Evolutionary conservation across 1,284 basidiomycete genomes (phyloP), one percentile per base, ranked within the genome.

Genomic region (Tilletiopsis washingtonensis): DNA sequence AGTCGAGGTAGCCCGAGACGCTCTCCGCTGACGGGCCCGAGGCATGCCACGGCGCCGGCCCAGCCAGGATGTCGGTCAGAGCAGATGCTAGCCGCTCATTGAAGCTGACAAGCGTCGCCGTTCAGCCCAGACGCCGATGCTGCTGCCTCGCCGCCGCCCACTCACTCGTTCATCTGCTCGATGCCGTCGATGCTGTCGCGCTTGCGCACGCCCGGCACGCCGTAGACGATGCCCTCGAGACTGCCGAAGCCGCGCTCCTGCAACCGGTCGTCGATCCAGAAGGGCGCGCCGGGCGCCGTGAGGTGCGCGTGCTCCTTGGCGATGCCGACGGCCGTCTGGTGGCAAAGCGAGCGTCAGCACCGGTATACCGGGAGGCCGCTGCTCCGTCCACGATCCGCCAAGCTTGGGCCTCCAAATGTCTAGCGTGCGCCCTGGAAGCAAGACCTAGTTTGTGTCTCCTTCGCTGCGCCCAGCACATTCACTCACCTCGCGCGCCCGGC

Each of bases 241-340:
- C 59, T 59, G 11, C 69, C 69, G 34, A 72, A 72, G 15, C 41
- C 53, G 4, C 69, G 47, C 47, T 72, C 69, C 51, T 61, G 67
- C 7, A 72, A 45, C 1, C 69, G 42, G 27, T 60, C 52, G 19
- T 72, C 69, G 5, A 34, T 43, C 37, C 59, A 58, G n/a, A 64
- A 32, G 21, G 25, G 14, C 19, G 34, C 15, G 6, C 15, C 6
- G 11, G 27, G n/a, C 17, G 12, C 14, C 15, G 26, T 25, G 11
- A 42, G 25, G 9, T 14, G 14, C 4, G 54, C 24, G 24, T 59
- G 54, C 15, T 40, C 32, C 43, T 42, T n/a, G 9, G 47, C 49
- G 32, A 59, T 59, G 1, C 34, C 49, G 5, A 40, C 23, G 6
- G 53, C 59, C 7, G 58, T 60, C 45, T 48, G 29, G 41, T 27